A percentile compares a stretch with the other conserved stretches of the same genome.
Evolutionary conservation across 2,329 filamentous ascomycete species (phyloP).

Genomic region (Didymella arachidicola): DNA sequence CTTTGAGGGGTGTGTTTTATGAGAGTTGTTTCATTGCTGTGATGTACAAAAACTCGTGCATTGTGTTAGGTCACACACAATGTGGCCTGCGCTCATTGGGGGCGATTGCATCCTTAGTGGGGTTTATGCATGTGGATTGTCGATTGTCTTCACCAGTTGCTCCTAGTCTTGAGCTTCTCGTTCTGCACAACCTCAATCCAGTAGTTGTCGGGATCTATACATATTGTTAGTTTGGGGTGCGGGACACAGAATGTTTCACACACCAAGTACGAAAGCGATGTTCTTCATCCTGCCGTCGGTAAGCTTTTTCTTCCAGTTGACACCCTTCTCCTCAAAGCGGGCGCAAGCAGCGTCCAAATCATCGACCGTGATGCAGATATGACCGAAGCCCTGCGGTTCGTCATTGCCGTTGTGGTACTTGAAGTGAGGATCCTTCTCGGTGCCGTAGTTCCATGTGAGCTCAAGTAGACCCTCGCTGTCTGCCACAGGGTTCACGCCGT

Average conservation of each 20-base stretch:
- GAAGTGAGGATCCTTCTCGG: slow-evolving; percentile 84
- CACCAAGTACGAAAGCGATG: slow-evolving; percentile 83
- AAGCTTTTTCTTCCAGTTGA: slow-evolving; percentile 93
- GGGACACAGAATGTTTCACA: slow-evolving; percentile 13
- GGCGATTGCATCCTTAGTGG: slow-evolving; percentile 22
- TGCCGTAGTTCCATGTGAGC: slow-evolving; percentile 83
- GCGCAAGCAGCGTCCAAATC: slow-evolving; percentile 86
- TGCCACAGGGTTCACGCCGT: slow-evolving; percentile 66
- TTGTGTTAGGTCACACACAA: slow-evolving; percentile 1
- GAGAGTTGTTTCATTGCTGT: not conserved
- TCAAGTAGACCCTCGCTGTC: slow-evolving; percentile 85
- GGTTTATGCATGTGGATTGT: slow-evolving; percentile 22
- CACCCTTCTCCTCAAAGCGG: slow-evolving; percentile 81
- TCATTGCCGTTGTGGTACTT: slow-evolving; percentile 92
- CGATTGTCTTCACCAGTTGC: slow-evolving; percentile 46
- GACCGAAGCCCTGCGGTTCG: slow-evolving; percentile 91
- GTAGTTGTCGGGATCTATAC: slow-evolving; percentile 75
- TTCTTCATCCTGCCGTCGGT: slow-evolving; percentile 93
- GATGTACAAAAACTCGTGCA: not conserved
- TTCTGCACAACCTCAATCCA: slow-evolving; percentile 85
- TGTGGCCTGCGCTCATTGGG: slow-evolving; percentile 27
- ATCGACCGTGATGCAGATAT: slow-evolving; percentile 89
- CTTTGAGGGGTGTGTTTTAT: not conserved
- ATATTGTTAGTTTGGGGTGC: slow-evolving; percentile 17
- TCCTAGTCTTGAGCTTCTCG: slow-evolving; percentile 64